Evolutionary conservation across 2,329 filamentous ascomycete species (phyloP), one percentile per base, ranked within the genome.

Genomic region (Ceratocystiopsis brevicomis): DNA sequence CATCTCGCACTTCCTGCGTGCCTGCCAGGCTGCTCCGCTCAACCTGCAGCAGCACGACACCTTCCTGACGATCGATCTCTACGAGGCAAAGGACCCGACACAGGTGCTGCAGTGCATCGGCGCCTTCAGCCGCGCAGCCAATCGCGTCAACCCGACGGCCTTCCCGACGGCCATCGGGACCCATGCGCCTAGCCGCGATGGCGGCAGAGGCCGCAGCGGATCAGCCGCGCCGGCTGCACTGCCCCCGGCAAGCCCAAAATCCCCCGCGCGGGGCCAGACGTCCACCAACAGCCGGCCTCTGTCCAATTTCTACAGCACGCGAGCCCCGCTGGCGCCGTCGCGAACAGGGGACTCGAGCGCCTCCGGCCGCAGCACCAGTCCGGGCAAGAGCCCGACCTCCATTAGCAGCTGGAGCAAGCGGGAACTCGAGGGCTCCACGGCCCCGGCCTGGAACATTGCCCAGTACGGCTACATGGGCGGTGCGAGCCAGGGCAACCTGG

Each of bases 381-480:
- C 68, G 18, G 71, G 70, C 39, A 72, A 68, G 32, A 68, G 69
- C 30, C 59, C 68, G 14, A 59, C 65, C 46, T 69, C 76, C 42
- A 74, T 88, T 48, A 94, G 82, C 56, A 92, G 77, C 60, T 96
- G 90, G 90, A 93, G 83, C 60, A 92, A 76, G 58, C 83, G 73
- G 59, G 71, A 73, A 44, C 84, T 95, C 52, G 82, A 95, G 59
- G 74, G 73, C 15, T 71, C 69, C 38, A 95, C 87, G 2, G 70
- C 78, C 21, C 90, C 90, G 0, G 90, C 90, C 1, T 98, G 90
- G 90, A 98, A 96, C 57, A 96, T 96, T 52, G 81, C 87, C 45
- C 90, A 98, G 57, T 98, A 98, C 57, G 87, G 90, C 9, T 98
- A 95, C 61, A 90, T 96, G 81, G 90, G 90, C 45, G 90, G 90